Conservation (phyloP, 1,284 basidiomycete species). For the Puccinia horiana region DNA sequence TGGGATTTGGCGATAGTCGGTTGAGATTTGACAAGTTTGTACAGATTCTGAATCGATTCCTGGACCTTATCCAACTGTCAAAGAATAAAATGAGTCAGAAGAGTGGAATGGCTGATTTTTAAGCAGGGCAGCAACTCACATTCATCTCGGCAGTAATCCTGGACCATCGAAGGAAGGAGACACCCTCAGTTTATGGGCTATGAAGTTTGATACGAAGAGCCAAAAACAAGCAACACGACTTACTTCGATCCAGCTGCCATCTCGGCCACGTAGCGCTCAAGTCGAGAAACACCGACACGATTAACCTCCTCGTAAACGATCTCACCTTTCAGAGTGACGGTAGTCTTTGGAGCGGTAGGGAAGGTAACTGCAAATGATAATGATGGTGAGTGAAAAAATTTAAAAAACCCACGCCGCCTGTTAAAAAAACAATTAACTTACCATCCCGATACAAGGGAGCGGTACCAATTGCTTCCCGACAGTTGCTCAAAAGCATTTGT, state of each 20-base stretch:
- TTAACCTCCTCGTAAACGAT: constrained; percentile 93
- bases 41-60: constrained; percentile 90
- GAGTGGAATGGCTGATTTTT: background rate
- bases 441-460: constrained; percentile 90
- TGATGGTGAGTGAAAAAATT: constrained; percentile 36
- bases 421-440: constrained; percentile 60
- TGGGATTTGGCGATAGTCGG: constrained; percentile 94
- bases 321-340: constrained; percentile 88
- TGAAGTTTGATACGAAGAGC: background rate
- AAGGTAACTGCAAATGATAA: constrained; percentile 74
- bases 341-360: constrained; percentile 94
- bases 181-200: constrained; percentile 62
- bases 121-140: background rate
- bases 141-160: constrained; percentile 66
- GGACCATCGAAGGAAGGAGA: background rate
- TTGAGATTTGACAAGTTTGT: constrained; percentile 95
- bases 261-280: constrained; percentile 84
- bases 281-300: constrained; percentile 90
- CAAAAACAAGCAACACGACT: constrained; percentile 8
- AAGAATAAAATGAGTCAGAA: background rate
- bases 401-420: constrained; percentile 47
- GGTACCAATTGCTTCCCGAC: constrained; percentile 76
- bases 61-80: constrained; percentile 81
- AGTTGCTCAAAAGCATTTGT: constrained; percentile 92
- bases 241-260: constrained; percentile 89